phyloP scores from a whole-genome alignment of 2,329 filamentous ascomycete genomes.

The Colletotrichum sp. region DNA sequence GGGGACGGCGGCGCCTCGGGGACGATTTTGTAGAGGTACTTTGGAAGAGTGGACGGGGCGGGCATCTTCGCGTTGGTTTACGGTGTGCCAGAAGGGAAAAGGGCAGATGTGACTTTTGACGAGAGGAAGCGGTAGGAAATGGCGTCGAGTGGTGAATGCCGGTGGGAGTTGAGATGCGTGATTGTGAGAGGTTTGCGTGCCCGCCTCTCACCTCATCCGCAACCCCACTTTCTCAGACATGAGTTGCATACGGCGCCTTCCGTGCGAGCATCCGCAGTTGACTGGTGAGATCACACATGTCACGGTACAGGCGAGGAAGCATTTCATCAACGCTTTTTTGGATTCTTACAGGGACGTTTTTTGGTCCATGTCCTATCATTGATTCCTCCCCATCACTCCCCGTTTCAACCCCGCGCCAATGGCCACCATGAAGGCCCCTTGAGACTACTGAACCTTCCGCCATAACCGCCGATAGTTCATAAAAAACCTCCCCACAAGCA shows the following conservation, averaged over 20 bases:
- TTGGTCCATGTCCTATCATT: neutral
- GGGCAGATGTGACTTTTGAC: neutral
- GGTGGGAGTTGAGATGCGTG: neutral
- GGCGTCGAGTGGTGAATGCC: neutral
- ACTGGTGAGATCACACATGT: neutral
- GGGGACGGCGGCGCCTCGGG: slow-evolving; percentile 56
- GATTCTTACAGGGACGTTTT: neutral
- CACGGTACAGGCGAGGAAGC: neutral
- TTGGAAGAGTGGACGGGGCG: slow-evolving; percentile 35
- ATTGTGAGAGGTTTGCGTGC: neutral
- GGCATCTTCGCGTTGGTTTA: neutral
- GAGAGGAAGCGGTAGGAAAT: neutral
- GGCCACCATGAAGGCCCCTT: neutral
- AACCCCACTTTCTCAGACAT: neutral
- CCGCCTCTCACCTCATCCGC: neutral
- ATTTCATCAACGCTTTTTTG: neutral
- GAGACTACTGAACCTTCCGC: neutral
- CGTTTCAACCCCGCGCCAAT: neutral
- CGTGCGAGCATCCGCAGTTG: neutral
- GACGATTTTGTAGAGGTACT: slow-evolving; percentile 66
- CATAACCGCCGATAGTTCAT: neutral
- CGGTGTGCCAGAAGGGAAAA: neutral
- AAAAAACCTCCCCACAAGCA: slow-evolving; percentile 13
- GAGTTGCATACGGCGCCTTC: neutral
- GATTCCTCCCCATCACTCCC: neutral